Evolutionary conservation across 1,139 yeast species (phyloP).

Genomic region (Geotrichum citri-aurantii): DNA sequence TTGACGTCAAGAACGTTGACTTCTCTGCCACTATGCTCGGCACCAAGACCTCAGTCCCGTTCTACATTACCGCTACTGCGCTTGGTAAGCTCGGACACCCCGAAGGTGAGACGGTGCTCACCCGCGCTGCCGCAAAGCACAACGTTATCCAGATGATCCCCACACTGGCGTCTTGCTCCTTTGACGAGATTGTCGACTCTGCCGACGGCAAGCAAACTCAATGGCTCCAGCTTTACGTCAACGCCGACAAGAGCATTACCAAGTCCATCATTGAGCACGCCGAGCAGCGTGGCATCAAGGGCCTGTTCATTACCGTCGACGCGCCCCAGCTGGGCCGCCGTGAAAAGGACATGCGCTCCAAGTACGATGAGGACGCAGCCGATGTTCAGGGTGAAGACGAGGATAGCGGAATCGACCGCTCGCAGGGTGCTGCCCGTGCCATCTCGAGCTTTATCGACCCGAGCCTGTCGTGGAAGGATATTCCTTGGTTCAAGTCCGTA

Average conservation of each 20-base stretch:
- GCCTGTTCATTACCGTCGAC: slow-evolving; percentile 82
- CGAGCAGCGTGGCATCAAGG: slow-evolving; percentile 69
- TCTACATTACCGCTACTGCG: slow-evolving; percentile 56
- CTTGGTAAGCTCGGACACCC: slow-evolving; percentile 51
- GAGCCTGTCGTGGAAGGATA: slow-evolving; percentile 61
- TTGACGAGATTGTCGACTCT: slow-evolving; percentile 51
- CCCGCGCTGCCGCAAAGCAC: slow-evolving; percentile 45
- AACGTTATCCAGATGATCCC: slow-evolving; percentile 49
- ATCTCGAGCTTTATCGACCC: slow-evolving; percentile 72
- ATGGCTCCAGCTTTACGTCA: slow-evolving; percentile 90
- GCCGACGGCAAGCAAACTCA: slow-evolving; percentile 50
- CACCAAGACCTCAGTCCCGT: slow-evolving; percentile 42
- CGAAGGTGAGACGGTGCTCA: slow-evolving; percentile 49
- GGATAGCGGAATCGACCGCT: slow-evolving; percentile 50
- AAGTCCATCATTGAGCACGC: slow-evolving; percentile 60
- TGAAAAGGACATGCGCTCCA: slow-evolving; percentile 54
- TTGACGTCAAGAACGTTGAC: slow-evolving; percentile 60
- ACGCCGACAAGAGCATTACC: slow-evolving; percentile 60
- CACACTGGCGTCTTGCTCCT: slow-evolving; percentile 49
- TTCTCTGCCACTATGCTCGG: slow-evolving; percentile 52
- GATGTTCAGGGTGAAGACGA: slow-evolving; percentile 39
- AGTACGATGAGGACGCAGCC: slow-evolving; percentile 60
- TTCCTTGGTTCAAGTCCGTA: slow-evolving; percentile 50
- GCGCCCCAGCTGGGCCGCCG: slow-evolving; percentile 95
- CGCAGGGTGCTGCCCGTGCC: slow-evolving; percentile 86